phyloP scores from a whole-genome alignment of 805 yeast genomes.

The Wickerhamiella allomyrinae region DNA sequence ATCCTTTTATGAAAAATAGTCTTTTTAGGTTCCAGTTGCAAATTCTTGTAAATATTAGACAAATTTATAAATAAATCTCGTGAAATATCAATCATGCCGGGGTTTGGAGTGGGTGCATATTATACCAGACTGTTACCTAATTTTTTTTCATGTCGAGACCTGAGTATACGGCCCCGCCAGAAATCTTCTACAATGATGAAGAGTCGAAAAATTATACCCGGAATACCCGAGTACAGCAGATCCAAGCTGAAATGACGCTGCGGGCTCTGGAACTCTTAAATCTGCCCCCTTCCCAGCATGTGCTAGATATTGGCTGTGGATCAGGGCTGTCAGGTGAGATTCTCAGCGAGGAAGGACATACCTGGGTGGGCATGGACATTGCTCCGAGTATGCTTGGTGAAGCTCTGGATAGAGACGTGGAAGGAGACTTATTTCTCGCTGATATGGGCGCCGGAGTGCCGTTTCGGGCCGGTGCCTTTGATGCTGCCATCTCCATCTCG shows the following conservation, averaged over 20 bases:
- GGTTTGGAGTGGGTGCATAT: no score
- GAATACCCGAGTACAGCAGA: constrained; percentile 93
- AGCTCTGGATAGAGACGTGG: constrained; percentile 81
- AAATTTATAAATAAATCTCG: no score
- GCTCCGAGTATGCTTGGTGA: constrained; percentile 93
- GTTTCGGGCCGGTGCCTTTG: constrained; percentile 90
- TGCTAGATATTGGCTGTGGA: constrained; percentile 93
- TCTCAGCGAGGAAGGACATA: constrained; percentile 79
- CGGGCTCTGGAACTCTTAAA: constrained; percentile 81
- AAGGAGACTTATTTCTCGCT: constrained; percentile 80
- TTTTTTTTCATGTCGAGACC: constrained; percentile 71
- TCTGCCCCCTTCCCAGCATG: constrained; percentile 48
- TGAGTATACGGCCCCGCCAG: constrained; percentile 93
- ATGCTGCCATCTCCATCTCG: constrained; percentile 87
- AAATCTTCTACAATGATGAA: constrained; percentile 77
- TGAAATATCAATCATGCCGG: no score
- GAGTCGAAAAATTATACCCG: constrained; percentile 85
- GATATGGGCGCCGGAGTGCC: constrained; percentile 94
- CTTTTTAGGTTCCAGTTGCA: no score
- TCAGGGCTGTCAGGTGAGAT: constrained; percentile 94
- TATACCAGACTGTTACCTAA: no score
- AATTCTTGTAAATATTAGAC: no score
- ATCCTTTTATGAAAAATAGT: no score
- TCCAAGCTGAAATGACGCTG: constrained; percentile 94
- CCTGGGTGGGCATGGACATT: constrained; percentile 94